Base-by-base conservation (phyloP, 23 red algal genomes). In the Cyanidium caldarium region DNA sequence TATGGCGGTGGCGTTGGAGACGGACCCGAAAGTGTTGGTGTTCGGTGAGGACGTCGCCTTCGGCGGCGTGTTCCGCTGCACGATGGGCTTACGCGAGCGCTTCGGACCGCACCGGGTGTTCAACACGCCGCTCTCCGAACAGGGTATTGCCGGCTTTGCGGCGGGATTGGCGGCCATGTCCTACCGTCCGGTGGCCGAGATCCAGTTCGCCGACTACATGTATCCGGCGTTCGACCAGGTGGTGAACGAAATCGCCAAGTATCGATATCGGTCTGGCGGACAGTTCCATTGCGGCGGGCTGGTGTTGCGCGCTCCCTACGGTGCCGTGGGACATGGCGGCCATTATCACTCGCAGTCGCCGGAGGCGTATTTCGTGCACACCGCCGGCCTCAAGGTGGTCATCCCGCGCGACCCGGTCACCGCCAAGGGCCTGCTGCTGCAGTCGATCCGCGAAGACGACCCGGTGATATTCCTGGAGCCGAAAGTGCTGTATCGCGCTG, bases 171-270 rank as follows among this genome's bases (percentile, higher is more conserved):
- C 83, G 0, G 76, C 71, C n/a, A 42, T 65, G 42, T 70, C 70
- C 0, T 65, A 30, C 15, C 20, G 68, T 2, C 51, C 83, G 33
- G 61, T 87, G 33, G 76, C 76, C 2, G 83, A 87, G 34, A 87
- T 87, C 17, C 83, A 87, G 67, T 87, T 87, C 38, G 83, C 83
- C 20, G 83, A 87, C 68, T 87, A 80, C 31, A 80, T 84, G 35
- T 83, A 65, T 44, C 76, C 75, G 7, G 83, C 75, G 0, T 87
- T 84, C 26, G 76, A 87, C 35, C 83, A 87, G 51, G 15, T 87
- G 0, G 77, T 72, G 42, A 87, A 87, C 31, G 76, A 87, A 39
- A 65, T 66, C 31, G 83, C 83, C 35, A 87, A 87, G 40, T 80
- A 46, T 68, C 83, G 76, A 0, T 87, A 87, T 65, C 83, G 83